Base-by-base conservation (phyloP, 2,329 filamentous ascomycete species). In the Mariannaea sp. region DNA sequence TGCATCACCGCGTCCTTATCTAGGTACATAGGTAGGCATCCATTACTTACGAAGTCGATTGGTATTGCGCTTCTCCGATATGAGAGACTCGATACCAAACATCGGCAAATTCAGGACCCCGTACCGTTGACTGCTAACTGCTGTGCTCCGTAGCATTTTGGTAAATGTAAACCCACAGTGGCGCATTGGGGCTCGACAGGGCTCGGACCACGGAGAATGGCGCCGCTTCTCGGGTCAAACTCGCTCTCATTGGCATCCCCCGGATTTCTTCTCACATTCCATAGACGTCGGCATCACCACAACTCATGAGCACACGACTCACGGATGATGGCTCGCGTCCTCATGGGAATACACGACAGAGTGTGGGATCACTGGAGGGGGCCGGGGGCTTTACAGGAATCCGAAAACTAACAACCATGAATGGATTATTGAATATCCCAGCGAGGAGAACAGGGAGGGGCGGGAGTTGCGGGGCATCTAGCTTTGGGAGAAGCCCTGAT, bases 171-270 rank as follows among this genome's bases (percentile, higher is more conserved):
- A 46, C 20, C 40, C 27, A 36, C 45, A 22, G 24, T 33, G 46
- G 13, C 38, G 47, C 51, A 41, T 40, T 45, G 35, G 24, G 39
- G 14, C 45, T 40, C 45, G 35, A 45, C 51, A 54, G 50, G 48
- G 50, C 50, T 59, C 50, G 56, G 44, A 46, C 46, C 45, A 40
- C 19, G 53, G 49, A 52, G 44, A 49, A 33, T 49, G 51, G 39
- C 54, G 41, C 62, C 63, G 63, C 63, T 65, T 65, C 59, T 65
- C 63, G 63, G 63, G 14, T 48, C 44, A 53, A 33, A 48, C 44
- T 51, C 32, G n/a, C 14, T 63, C 59, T 63, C 54, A 65, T 65
- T 65, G 63, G 63, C 59, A 65, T 64, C 62, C 62, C 63, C 61
- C 53, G 59, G 32, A 62, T 64, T 61, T 58, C 22, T 45, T 38